Evolutionary conservation across 306 rosid genomes (phyloP), one percentile per base, ranked within the genome.

Genomic region (Glycyrrhiza uralensis): DNA sequence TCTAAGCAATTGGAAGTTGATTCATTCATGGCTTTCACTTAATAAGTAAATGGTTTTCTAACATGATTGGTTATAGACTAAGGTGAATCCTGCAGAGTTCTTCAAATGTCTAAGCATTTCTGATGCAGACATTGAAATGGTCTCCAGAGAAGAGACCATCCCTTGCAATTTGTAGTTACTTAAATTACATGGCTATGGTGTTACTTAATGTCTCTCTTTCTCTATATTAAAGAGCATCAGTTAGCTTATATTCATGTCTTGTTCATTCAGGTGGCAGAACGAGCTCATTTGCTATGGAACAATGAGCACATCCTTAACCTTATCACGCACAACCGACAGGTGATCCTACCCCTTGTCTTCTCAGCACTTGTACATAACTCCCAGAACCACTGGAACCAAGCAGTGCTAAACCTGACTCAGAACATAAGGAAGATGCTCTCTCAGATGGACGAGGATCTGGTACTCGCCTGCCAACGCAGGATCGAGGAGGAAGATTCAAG

Each of bases 281-380:
- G 97, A 68, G 90, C 99, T 18, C 99, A 91, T 82, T 81, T 95
- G 85, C 86, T 95, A 38, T 95, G 97, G 99, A 95, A 89, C 84
- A 95, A 95, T 0, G 99, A 91, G 78, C 96, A 87, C 79, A 66
- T 95, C 76, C 87, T 89, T 14, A 88, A 88, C 47, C 96, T 91
- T 35, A 79, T 91, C 12, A 82, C 86, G 2, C 90, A 89, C n/a
- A 95, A 95, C 87, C 85, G 90, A 69, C 93, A 95, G 65, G 87
- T 77, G 75, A 89, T 95, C 59, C 52, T 95, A 66, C 99, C 99
- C 0, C 87, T 95, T 0, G 97, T 95, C 35, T 82, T 89, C 79
- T 82, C 97, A n/a, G 90, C 99, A 20, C 88, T 95, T 49, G 92
- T 86, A 81, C 85, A 79, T 60, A 95, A 95, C 69, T 58, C 92